These are phyloP conservation scores for Saccharomycopsis oosterbeekiorum DNA, from an alignment of 805 yeast genomes.

Conservation along the genomic window DNA sequence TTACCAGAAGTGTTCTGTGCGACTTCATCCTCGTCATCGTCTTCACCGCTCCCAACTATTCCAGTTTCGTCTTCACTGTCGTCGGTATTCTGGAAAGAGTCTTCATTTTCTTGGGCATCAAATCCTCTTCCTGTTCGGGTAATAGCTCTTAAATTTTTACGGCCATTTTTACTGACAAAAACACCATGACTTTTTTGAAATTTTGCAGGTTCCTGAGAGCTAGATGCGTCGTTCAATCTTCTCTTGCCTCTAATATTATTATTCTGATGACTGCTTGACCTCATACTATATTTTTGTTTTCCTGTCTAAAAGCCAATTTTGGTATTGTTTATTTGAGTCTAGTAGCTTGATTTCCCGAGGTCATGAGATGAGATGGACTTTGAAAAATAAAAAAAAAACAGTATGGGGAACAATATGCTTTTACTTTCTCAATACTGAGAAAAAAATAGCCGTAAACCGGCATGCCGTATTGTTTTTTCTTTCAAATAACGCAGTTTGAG, in stretches of 20 bases:
- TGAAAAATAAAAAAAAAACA: no score
- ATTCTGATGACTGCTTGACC: background rate
- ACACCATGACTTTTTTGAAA: background rate
- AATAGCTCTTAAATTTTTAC: conserved; percentile 51
- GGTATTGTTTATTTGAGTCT: no score
- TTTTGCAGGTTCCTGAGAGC: background rate
- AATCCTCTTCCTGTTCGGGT: conserved; percentile 41
- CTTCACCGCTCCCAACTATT: background rate
- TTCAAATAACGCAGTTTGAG: background rate
- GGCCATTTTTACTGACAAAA: conserved; percentile 34
- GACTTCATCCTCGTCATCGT: conserved; percentile 7
- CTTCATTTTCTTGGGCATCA: conserved; percentile 18
- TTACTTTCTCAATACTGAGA: no score
- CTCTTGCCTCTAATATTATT: background rate
- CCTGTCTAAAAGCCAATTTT: no score
- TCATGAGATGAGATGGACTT: no score
- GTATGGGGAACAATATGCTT: no score
- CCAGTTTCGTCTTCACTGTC: conserved; percentile 19
- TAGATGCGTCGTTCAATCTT: background rate
- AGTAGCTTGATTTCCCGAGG: no score
- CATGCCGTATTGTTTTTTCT: background rate
- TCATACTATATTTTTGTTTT: background rate
- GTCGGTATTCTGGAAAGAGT: conserved; percentile 14
- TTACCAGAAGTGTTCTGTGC: conserved; percentile 24
- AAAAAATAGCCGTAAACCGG: background rate